Evolutionary conservation across 1,139 yeast genomes (phyloP).

Genomic region (Geotrichum europaeum): DNA sequence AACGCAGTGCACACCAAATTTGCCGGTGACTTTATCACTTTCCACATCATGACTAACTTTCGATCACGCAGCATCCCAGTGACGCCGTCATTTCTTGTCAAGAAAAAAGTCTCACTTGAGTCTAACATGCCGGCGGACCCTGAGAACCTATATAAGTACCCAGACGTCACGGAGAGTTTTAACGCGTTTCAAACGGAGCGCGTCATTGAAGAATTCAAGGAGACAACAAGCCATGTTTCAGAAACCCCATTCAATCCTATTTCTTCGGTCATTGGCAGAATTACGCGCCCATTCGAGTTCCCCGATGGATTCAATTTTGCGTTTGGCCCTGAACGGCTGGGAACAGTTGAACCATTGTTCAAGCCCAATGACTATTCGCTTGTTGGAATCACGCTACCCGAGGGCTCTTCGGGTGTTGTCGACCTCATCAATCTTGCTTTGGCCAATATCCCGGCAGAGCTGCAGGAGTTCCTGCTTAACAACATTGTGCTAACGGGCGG

Average conservation of each 20-base stretch:
- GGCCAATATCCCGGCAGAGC: constrained; percentile 49
- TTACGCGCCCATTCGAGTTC: constrained; percentile 63
- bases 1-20: constrained; percentile 34
- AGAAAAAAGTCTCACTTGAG: constrained; percentile 30
- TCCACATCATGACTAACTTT: constrained; percentile 33
- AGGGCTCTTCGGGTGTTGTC: constrained; percentile 50
- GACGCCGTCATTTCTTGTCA: constrained; percentile 33
- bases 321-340: constrained; percentile 61
- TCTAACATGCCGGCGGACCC: constrained; percentile 38
- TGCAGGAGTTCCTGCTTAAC: constrained; percentile 76
- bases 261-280: constrained; percentile 23
- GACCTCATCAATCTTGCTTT: constrained; percentile 57
- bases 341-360: constrained; percentile 73
- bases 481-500: constrained; percentile 91
- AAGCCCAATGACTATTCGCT: constrained; percentile 37
- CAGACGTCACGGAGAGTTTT: constrained; percentile 32
- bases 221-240: constrained; percentile 48
- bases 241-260: constrained; percentile 39
- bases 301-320: constrained; percentile 64
- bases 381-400: constrained; percentile 27
- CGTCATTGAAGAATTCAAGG: constrained; percentile 57
- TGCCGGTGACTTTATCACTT: constrained; percentile 41
- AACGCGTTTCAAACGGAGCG: constrained; percentile 35
- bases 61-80: constrained; percentile 28
- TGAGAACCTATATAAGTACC: constrained; percentile 31